Base-by-base conservation (phyloP, 345 rosid species). In the Mercurialis annua region DNA sequence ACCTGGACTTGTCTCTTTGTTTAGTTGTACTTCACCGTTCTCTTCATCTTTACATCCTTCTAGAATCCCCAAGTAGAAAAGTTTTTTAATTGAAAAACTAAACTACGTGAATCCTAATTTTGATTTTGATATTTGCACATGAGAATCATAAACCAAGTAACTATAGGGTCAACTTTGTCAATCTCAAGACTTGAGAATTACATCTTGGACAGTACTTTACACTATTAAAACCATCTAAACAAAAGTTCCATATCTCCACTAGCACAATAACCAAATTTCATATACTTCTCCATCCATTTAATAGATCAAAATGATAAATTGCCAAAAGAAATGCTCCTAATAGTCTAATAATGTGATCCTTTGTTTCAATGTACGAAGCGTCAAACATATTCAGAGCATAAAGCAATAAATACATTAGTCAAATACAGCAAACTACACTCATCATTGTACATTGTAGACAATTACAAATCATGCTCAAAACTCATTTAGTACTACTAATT, bases 371-470 rank as follows among this genome's bases (percentile, higher is more conserved):
- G 20, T 27, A 17, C 21, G 11, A 40, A 40, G 44, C 11, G 1
- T 14, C 44, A 50, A 33, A 67, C 75, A 56, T 65, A 75, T 57
- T 70, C 29, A 56, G 54, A 64, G 67, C 40, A 67, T 63, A n/a
- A n/a, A n/a, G n/a, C n/a, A n/a, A n/a, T n/a, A n/a, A n/a, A n/a
- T n/a, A 67, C 40, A 27, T 24, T 24, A 77, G 63, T 61, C 69
- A 51, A 31, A 76, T 55, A 54, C 33, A 62, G 67, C 23, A 63
- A 52, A 65, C 44, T 71, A 46, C n/a, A 26, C 43, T 73, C 66
- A 52, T 59, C 61, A 68, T 62, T 78, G 51, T 54, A 63, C 40
- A 65, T 62, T 78, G 42, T 54, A 63, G 43, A 65, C 49, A 60
- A 67, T 64, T 65, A 59, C 34, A 40, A 56, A 51, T 30, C 26